phyloP scores from a whole-genome alignment of 1,284 basidiomycete species.

The Mycosarcoma mackinlayi region DNA sequence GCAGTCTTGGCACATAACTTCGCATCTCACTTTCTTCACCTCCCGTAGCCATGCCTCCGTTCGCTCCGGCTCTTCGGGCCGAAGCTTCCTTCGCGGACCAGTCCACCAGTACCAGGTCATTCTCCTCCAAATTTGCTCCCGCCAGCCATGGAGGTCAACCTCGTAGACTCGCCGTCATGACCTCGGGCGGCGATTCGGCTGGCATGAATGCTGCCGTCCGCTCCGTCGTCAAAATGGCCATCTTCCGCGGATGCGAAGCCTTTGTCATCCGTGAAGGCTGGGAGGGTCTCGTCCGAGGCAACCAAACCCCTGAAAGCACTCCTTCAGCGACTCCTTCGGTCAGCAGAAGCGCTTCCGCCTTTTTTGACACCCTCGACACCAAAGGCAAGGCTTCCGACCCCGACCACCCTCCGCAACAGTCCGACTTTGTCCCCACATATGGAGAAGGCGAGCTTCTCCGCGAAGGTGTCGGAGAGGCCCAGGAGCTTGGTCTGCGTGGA shows the following conservation, averaged over 20 bases:
- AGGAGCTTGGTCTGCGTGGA: constrained; percentile 76
- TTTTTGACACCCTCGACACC: constrained; percentile 29
- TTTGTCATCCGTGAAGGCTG: constrained; percentile 83
- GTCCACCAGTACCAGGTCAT: constrained; percentile 17
- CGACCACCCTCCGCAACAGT: constrained; percentile 17
- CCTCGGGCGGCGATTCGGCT: constrained; percentile 95
- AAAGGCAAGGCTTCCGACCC: constrained; percentile 19
- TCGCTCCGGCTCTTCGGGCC: constrained; percentile 37
- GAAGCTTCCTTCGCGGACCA: constrained; percentile 29
- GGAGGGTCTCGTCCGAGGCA: constrained; percentile 83
- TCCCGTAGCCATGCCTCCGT: constrained; percentile 33
- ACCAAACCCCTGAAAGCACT: constrained; percentile 63
- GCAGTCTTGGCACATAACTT: no score
- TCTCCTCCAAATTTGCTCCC: constrained; percentile 28
- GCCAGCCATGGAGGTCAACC: constrained; percentile 35
- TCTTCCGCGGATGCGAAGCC: constrained; percentile 74
- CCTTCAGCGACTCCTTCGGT: constrained; percentile 40
- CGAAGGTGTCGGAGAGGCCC: constrained; percentile 86
- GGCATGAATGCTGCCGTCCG: constrained; percentile 71
- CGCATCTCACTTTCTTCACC: neutral
- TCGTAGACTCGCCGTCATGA: constrained; percentile 80
- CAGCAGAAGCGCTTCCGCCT: constrained; percentile 40
- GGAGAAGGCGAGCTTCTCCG: constrained; percentile 89
- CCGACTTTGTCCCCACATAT: constrained; percentile 77
- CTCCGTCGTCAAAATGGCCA: constrained; percentile 67